A percentile compares a stretch with the other conserved stretches of the same genome.
phyloP scores from a whole-genome alignment of 306 rosid species.

The Dicorynia guianensis region DNA sequence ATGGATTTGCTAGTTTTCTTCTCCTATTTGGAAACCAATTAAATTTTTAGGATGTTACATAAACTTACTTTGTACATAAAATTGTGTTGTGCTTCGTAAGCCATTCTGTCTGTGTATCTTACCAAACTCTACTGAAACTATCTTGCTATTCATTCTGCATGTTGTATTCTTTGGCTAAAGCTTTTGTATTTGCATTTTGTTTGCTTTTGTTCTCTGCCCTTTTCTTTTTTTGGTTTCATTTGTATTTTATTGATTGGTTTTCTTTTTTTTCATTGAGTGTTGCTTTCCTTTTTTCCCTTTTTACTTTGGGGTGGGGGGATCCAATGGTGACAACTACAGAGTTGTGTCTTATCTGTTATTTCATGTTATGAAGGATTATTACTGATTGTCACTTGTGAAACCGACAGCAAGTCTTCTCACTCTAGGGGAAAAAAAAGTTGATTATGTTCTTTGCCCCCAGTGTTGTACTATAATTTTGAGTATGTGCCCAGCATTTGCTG shows the following conservation, averaged over 20 bases:
- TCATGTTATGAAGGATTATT: background rate
- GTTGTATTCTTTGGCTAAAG: background rate
- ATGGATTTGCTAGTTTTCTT: background rate
- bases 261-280: too few relatives aligned
- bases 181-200: background rate
- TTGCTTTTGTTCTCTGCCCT: background rate
- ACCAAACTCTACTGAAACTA: background rate
- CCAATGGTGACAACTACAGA: too few relatives aligned
- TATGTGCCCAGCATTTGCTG: background rate
- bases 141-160: background rate
- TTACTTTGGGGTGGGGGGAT: too few relatives aligned
- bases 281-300: too few relatives aligned
- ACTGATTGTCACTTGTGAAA: background rate
- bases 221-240: too few relatives aligned
- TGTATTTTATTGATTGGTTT: too few relatives aligned
- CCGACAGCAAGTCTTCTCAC: background rate
- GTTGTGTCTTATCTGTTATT: background rate
- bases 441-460: background rate
- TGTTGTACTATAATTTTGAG: background rate
- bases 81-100: background rate
- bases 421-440: background rate
- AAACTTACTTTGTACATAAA: background rate
- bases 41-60: background rate
- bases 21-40: background rate
- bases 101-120: background rate